Evolutionary conservation across 495 filamentous ascomycete genomes (phyloP).

Genomic region (Recurvomyces mirabilis): DNA sequence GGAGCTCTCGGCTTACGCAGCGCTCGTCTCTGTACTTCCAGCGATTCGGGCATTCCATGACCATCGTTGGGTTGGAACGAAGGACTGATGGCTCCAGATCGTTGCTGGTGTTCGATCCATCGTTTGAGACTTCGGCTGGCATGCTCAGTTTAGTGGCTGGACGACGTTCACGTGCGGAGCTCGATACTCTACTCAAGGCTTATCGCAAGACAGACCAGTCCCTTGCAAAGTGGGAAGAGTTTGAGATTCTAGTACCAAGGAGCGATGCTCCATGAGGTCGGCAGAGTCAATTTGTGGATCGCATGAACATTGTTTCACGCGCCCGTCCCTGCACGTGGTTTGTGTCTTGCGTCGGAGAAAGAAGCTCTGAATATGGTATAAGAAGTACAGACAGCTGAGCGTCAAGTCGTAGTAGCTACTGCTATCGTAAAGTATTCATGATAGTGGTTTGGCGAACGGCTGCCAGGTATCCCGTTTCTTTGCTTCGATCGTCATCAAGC

Average conservation of each 20-base stretch:
- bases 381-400: too few species aligned
- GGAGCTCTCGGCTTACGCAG: constrained; percentile 41
- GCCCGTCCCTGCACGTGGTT: too few species aligned
- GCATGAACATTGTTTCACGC: too few species aligned
- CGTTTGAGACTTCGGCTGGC: constrained; percentile 57
- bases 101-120: constrained; percentile 82
- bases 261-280: too few species aligned
- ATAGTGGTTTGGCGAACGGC: too few species aligned
- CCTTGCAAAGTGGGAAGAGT: constrained; percentile 57
- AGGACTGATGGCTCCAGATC: constrained; percentile 52
- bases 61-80: constrained; percentile 76
- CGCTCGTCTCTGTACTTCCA: constrained; percentile 86
- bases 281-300: too few species aligned
- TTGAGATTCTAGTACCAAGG: constrained; percentile 53
- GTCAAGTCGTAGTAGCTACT: too few species aligned
- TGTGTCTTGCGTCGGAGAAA: too few species aligned
- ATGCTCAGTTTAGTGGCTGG: constrained; percentile 33
- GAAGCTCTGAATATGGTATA: too few species aligned
- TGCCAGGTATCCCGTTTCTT: too few species aligned
- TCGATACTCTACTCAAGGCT: constrained; percentile 49
- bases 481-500: not conserved
- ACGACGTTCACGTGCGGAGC: constrained; percentile 35
- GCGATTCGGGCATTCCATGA: constrained; percentile 82
- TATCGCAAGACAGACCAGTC: constrained; percentile 60
- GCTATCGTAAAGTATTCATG: too few species aligned